These are phyloP conservation scores for Daedaleopsis nitida DNA, from an alignment of 768 basidiomycete species.

Conservation along the genomic window DNA sequence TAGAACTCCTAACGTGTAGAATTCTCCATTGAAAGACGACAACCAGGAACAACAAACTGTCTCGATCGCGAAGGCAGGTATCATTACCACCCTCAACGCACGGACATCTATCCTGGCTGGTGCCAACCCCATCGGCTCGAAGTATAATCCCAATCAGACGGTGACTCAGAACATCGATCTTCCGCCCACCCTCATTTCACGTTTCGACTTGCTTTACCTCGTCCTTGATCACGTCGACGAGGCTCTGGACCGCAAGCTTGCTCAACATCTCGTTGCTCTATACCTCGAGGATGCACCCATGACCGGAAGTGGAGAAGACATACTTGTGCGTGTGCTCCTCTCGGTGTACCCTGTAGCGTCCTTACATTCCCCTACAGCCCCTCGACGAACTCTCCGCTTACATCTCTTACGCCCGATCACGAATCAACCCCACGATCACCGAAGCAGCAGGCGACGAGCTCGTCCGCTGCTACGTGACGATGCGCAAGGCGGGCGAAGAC, in stretches of 20 bases:
- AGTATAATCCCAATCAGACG: slow-evolving; percentile 89
- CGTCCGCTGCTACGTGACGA: slow-evolving; percentile 87
- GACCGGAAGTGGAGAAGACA: slow-evolving; percentile 61
- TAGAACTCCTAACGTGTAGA: not conserved
- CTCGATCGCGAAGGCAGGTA: slow-evolving; percentile 98
- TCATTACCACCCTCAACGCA: slow-evolving; percentile 97
- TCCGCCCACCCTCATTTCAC: slow-evolving; percentile 95
- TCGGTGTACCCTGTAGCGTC: not conserved
- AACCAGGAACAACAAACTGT: slow-evolving; percentile 98
- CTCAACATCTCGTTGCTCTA: slow-evolving; percentile 89
- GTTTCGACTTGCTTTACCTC: slow-evolving; percentile 95
- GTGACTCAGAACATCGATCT: slow-evolving; percentile 97
- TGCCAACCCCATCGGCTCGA: slow-evolving; percentile 95
- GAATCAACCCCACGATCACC: slow-evolving; percentile 83
- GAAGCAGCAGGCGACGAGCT: slow-evolving; percentile 85
- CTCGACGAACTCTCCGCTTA: slow-evolving; percentile 90
- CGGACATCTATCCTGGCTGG: slow-evolving; percentile 98
- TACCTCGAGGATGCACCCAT: slow-evolving; percentile 91
- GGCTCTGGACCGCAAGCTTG: slow-evolving; percentile 77
- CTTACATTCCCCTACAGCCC: slow-evolving; percentile 51
- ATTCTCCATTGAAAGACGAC: not conserved
- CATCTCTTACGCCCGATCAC: slow-evolving; percentile 88
- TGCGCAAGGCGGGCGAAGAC: slow-evolving; percentile 91
- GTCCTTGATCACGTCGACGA: slow-evolving; percentile 96
- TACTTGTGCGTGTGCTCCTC: slow-evolving; percentile 58